Base-by-base conservation (phyloP, 805 yeast species). In the Metschnikowia colocasiae region DNA sequence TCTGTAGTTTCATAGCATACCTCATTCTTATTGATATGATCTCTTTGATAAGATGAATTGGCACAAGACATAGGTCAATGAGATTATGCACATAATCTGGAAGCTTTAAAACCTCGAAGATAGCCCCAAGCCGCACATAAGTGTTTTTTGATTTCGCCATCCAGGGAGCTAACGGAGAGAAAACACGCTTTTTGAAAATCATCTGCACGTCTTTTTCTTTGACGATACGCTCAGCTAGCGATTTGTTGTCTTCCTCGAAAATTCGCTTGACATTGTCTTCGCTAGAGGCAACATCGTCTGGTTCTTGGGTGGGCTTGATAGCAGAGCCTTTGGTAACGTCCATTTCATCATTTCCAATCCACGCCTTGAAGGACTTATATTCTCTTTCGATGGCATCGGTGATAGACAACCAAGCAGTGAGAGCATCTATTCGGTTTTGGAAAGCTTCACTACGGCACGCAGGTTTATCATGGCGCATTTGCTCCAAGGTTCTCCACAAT, bases 321-420 rank as follows among this genome's bases (percentile, higher is more conserved):
- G 61, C 43, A 4, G 55, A 43, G 16, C 74, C 58, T 48, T 66
- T 65, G 22, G 78, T 63, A 39, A 89, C 80, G 59, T 89, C 94
- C 23, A 86, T 65, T 29, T 83, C 89, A 43, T 81, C 85, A 62
- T 86, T 86, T 3, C 96, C 96, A 4, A 90, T 87, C 97, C 97
- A 90, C 36, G 74, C 64, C 51, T 78, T 76, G 51, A 94, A 67
- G 4, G 83, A 75, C 13, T 73, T 67, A 1, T 83, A 69, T 57
- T 85, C 90, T 30, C 80, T 66, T 39, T 77, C 75, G 18, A 91
- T 80, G 1, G 89, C 85, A 38, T 76, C 78, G 0, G 90, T 80
- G 32, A 88, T 81, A 6, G 89, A 80, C 23, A 79, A 73, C 97
- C 97, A 92, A 0, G 97, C 85, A 32, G 79, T 82, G 47, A 92